phyloP scores from a whole-genome alignment of 2,329 filamentous ascomycete genomes.

The Trichophyton equinum region DNA sequence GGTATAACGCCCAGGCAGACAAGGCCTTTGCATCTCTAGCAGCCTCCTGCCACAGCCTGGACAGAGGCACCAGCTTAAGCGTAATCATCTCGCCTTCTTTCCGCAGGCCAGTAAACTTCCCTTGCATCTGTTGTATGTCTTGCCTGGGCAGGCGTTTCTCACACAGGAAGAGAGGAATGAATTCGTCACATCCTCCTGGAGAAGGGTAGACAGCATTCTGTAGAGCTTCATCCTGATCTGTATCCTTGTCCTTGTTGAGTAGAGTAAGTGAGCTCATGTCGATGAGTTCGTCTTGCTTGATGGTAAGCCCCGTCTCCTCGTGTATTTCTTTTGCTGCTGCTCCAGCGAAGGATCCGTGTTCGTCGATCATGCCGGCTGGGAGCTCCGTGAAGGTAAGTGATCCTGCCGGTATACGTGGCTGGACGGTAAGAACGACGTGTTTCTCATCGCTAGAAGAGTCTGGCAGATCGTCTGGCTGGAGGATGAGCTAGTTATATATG shows the following conservation, averaged over 20 bases:
- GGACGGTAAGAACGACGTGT: constrained; percentile 42
- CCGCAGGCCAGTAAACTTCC: constrained; percentile 42
- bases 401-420: constrained; percentile 45
- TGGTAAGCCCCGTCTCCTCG: constrained; percentile 44
- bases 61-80: constrained; percentile 41
- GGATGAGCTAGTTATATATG: constrained; percentile 33
- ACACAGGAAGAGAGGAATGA: constrained; percentile 44
- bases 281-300: constrained; percentile 38
- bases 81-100: constrained; percentile 48
- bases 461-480: constrained; percentile 41
- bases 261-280: constrained; percentile 43
- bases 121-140: constrained; percentile 40
- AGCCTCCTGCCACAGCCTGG: constrained; percentile 42
- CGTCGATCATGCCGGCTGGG: constrained; percentile 50
- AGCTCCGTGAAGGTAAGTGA: constrained; percentile 44
- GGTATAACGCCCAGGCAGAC: constrained; percentile 44
- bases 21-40: constrained; percentile 45
- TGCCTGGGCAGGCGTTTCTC: constrained; percentile 39
- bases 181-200: constrained; percentile 47
- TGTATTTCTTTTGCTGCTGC: constrained; percentile 45
- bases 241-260: constrained; percentile 8
- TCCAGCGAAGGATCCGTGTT: constrained; percentile 40
- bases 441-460: constrained; percentile 22
- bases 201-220: constrained; percentile 43
- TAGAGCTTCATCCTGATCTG: constrained; percentile 26